Base-by-base conservation (phyloP, 1,139 yeast species). In the Hyphopichia wangnamkhiaoensis region DNA sequence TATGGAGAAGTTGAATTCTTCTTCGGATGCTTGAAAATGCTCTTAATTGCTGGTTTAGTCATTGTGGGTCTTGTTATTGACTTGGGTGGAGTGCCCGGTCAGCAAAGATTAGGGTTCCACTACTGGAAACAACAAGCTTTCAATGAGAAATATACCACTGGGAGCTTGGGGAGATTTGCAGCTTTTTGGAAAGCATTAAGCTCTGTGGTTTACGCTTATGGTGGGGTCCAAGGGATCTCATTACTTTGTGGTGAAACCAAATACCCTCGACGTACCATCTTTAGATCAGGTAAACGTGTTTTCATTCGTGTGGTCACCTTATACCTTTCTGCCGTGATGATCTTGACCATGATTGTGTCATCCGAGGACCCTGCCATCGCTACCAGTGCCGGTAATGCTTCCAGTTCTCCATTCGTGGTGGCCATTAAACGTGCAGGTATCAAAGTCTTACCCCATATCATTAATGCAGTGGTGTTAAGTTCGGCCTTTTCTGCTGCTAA, bases 401-500 rank as follows among this genome's bases (percentile, higher is more conserved):
- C 71, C 7, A 67, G 76, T 2, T 76, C 82, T 5, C 82, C 83
- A 4, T 77, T 73, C 48, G 82, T 77, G 28, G 67, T 77, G 50
- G 82, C 80, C 18, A 69, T 77, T 34, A 61, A 68, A 40, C 62
- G 65, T 36, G 79, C 80, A 2, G 76, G 76, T 20, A 76, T 77
- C 41, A 62, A 59, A 31, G 79, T 65, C 1, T 55, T 78, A 21
- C 79, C 79, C 10, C 73, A 71, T 46, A 64, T 78, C 39, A 65
- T 77, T 46, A 77, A 77, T 51, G 81, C 70, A 2, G 68, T 72
- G 42, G 72, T 76, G 28, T 52, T 77, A 38, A 65, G 77, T 0
- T 73, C 80, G 31, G 81, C 81, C 1, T 72, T 75, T 61, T 72
- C 80, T 13, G 76, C 80, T 5, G 80, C 73, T 19, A 76, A 76